These are phyloP conservation scores for Xanthoconium stramineum DNA, from an alignment of 768 basidiomycete genomes.

Conservation along the genomic window DNA sequence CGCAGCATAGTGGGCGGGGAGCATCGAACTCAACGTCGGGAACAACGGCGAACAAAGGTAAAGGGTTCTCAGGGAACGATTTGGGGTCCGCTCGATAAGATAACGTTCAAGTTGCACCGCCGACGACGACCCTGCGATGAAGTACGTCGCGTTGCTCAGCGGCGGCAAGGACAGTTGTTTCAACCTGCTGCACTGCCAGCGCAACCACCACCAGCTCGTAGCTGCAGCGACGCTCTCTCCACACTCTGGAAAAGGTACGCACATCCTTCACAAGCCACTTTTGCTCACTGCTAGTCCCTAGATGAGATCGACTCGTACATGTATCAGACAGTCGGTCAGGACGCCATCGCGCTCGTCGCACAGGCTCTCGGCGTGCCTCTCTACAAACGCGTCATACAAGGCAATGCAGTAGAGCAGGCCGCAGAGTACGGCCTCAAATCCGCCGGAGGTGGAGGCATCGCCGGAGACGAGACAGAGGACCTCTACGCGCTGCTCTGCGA, in stretches of 20 bases:
- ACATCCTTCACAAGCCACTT: neutral
- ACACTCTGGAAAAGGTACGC: constrained; percentile 74
- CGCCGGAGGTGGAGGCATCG: constrained; percentile 46
- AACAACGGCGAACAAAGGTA: neutral
- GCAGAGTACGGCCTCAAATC: constrained; percentile 80
- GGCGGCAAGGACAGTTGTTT: constrained; percentile 98
- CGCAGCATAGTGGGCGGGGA: constrained; percentile 47
- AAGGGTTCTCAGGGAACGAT: neutral
- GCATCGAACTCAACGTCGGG: constrained; percentile 50
- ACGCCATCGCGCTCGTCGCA: constrained; percentile 85
- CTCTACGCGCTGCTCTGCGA: constrained; percentile 65
- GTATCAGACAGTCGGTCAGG: constrained; percentile 99
- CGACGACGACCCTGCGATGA: constrained; percentile 48
- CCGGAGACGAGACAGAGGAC: constrained; percentile 97
- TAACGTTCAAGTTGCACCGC: neutral
- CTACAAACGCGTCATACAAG: constrained; percentile 76
- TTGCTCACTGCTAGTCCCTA: constrained; percentile 31
- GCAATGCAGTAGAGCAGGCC: constrained; percentile 75
- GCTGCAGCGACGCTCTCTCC: constrained; percentile 90
- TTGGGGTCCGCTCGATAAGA: constrained; percentile 25
- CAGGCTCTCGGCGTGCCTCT: constrained; percentile 83
- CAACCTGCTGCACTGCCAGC: constrained; percentile 85
- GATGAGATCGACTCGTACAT: constrained; percentile 98
- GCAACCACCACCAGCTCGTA: constrained; percentile 82
- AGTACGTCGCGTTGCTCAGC: constrained; percentile 90